Evolutionary conservation across 306 rosid genomes (phyloP), one percentile per base, ranked within the genome.

Genomic region (Castanopsis chinensis): DNA sequence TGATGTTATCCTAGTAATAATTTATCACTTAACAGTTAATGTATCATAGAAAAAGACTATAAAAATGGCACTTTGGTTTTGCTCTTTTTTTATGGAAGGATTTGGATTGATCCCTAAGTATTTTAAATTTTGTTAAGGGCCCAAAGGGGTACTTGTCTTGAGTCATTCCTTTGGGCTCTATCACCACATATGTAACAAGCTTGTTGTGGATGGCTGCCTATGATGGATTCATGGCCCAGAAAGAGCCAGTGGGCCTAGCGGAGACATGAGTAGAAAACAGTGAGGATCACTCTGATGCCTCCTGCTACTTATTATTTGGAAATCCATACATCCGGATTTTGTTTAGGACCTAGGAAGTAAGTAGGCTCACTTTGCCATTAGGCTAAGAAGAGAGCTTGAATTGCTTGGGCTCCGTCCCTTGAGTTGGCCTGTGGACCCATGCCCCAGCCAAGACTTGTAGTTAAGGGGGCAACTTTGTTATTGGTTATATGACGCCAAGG

Each of bases 1-100:
- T 8, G 0, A 41, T 8, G 3, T 41, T 8, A 0, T 37, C 8
- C 1, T 1, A 0, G 0, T 7, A 0, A 37, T 7, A 37, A 37
- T 37, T 37, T 37, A 35, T 0, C 43, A 1, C 43, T 35, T 35
- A 1, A 35, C 9, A 0, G 9, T 35, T 35, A 35, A 37, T 0
- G 11, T 37, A 7, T 2, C 0, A 2, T 11, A 10, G 7, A 2
- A 20, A 2, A 61, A 25, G 27, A 23, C 5, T 23, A 15, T 12
- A 60, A 17, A 25, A 33, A 33, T 6, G 3, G 45, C 12, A 41
- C 12, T 41, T 8, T 0, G 2, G 67, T 23, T 3, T 12, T 7
- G 2, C 21, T 6, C 3, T 58, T 58, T 23, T 58, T n/a, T 21
- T 3, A 21, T 21, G 21, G 30, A 57, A 1, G 63, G 13, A 20